Base-by-base conservation (phyloP, 208 protist species). In the Wallacemonas sp. region DNA sequence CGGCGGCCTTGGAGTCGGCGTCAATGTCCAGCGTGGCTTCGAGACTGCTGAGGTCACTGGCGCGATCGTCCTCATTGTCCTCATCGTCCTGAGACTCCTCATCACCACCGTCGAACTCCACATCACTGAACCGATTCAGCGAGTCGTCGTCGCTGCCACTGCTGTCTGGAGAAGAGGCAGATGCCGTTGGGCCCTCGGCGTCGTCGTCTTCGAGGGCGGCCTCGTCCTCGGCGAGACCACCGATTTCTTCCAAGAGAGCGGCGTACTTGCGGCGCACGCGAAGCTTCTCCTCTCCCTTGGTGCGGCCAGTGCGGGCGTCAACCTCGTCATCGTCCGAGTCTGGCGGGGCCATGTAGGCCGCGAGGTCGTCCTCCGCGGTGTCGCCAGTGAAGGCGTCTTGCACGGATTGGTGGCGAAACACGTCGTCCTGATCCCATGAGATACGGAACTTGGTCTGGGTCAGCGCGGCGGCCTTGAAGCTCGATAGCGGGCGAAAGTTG, bases 401-500 rank as follows among this genome's bases (percentile, higher is more conserved):
- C 46, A 93, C 73, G 22, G 88, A 93, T 49, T 84, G 73, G 54
- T 92, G 83, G 15, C 92, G 90, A 39, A 90, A 87, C 2, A 86
- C 72, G 71, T 95, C 90, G 61, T 95, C 90, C 68, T 97, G 92
- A 62, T 97, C 92, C 90, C 92, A 97, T 33, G 92, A 97, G 60
- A 97, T 97, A 56, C 84, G 84, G 42, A 97, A 97, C 26, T 82
- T 79, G 54, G 79, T 91, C 62, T 97, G 86, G n/a, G 77, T 88
- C 38, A 97, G 78, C 14, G 92, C 92, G 11, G 86, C 80, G 36
- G 81, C 70, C 65, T 88, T 90, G 76, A 97, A 95, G 60, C 83
- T 79, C 4, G 81, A 66, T 11, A 95, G 75, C 17, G 92, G 88
- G 42, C 76, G 78, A 74, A 95, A 97, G 68, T 91, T 87, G 4